Conservation (phyloP, 2,329 filamentous ascomycete species). For the Coniochaeta hoffmannii region DNA sequence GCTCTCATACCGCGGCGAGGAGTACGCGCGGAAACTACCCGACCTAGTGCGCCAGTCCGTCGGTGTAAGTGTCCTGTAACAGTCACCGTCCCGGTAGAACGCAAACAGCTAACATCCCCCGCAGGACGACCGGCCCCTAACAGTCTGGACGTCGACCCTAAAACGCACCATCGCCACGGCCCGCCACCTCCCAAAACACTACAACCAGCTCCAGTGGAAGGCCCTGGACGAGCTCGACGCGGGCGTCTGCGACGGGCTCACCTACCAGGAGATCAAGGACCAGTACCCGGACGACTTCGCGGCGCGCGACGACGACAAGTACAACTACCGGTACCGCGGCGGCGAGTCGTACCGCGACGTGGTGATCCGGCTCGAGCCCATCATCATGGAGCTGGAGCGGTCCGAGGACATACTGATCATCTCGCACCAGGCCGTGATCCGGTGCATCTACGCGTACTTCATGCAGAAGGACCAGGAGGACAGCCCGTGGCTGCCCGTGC, state of each 20-base stretch:
- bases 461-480: conserved; percentile 93
- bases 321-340: conserved; percentile 97
- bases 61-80: conserved; percentile 51
- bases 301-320: conserved; percentile 95
- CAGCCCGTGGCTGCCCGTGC: conserved; percentile 98
- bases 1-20: conserved; percentile 77
- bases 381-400: conserved; percentile 98
- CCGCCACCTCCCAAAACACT: conserved; percentile 69
- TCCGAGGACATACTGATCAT: conserved; percentile 97
- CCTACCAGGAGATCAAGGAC: conserved; percentile 90
- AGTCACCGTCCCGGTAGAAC: no score
- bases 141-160: conserved; percentile 56
- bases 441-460: conserved; percentile 98
- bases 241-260: conserved; percentile 92
- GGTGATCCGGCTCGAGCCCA: conserved; percentile 93
- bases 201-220: conserved; percentile 98
- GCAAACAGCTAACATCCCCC: not conserved
- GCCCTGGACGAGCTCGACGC: conserved; percentile 95
- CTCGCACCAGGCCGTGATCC: conserved; percentile 91
- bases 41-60: conserved; percentile 80
- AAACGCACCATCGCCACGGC: conserved; percentile 88
- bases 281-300: conserved; percentile 90
- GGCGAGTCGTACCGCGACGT: conserved; percentile 95
- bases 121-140: conserved; percentile 52
- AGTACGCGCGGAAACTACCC: conserved; percentile 79